Base-by-base conservation (phyloP, 83 land plant genomes). In the Larix sibirica region DNA sequence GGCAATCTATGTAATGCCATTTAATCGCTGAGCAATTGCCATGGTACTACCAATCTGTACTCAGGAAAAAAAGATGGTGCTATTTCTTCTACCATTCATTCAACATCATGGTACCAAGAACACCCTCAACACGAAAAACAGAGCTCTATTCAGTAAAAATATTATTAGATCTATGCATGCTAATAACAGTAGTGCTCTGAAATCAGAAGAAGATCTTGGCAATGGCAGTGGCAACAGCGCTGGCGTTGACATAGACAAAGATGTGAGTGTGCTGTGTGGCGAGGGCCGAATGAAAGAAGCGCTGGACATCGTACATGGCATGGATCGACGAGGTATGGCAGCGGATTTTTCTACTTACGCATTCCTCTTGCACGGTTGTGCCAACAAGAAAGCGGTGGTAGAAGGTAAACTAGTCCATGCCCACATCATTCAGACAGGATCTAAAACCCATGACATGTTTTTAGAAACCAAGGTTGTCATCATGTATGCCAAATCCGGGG, bases 271-370 rank as follows among this genome's bases (percentile, higher is more conserved):
- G 23, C 56, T 74, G 77, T 42, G 47, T 44, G 77, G 40, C 17
- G 56, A 74, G 54, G 77, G 77, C 24, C 77, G 77, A 74, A 74
- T 74, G 31, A 7, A 7, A 74, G 77, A 74, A 6, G 77, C 77
- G 31, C 20, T 74, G 56, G 21, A 74, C 13, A n/a, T 74, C 4
- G 6, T 74, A 42, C 44, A 74, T 3, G 6, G 13, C n/a, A 38
- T 40, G 24, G 54, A 74, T 74, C 36, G 1, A n/a, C 54, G 23
- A 38, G 77, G 54, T n/a, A n/a, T 38, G 6, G 21, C 54, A 40
- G 54, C 9, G 20, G 77, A 74, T 8, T 7, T 74, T 6, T 36
- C 38, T 44, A 40, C 24, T 31, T 44, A 74, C n/a, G 77, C 77
- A 38, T 74, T 20, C n/a, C 56, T 74, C 77, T 20, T 74, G 54